A percentile compares a stretch with the other conserved stretches of the same genome.
Conservation (phyloP, 164 flowering plant species). For the Kingdonia uniflora region DNA sequence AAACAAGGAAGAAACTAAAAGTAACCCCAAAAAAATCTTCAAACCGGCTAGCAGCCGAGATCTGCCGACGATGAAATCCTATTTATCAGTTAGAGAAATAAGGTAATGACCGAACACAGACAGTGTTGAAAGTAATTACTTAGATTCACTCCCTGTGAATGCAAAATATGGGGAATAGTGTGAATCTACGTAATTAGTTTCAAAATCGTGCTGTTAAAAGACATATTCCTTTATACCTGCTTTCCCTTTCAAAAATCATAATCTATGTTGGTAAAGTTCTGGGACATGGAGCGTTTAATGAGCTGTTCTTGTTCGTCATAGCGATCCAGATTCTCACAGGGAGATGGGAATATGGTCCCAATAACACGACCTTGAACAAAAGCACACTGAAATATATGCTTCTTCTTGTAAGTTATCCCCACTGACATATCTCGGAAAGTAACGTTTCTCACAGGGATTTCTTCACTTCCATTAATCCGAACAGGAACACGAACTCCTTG, state of each 20-base stretch:
- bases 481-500: constrained; percentile 92
- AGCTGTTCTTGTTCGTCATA: constrained; percentile 59
- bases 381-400: constrained; percentile 91
- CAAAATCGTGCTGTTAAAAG: background rate
- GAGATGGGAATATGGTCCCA: constrained; percentile 73
- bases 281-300: constrained; percentile 41
- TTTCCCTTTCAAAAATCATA: constrained; percentile 59
- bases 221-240: background rate
- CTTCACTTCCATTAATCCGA: constrained; percentile 76
- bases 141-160: background rate
- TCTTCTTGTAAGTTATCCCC: constrained; percentile 79
- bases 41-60: too few species aligned
- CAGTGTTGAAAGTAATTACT: background rate
- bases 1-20: too few species aligned
- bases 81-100: background rate
- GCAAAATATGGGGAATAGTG: background rate
- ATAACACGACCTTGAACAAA: constrained; percentile 75
- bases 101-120: background rate
- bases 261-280: constrained; percentile 77
- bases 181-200: too few species aligned
- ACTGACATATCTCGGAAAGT: constrained; percentile 84
- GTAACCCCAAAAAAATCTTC: too few species aligned
- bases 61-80: background rate
- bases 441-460: constrained; percentile 67
- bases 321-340: constrained; percentile 78